Base-by-base conservation (phyloP, 371 early-diverging fungal species). In the Rhizomucor pusillus region DNA sequence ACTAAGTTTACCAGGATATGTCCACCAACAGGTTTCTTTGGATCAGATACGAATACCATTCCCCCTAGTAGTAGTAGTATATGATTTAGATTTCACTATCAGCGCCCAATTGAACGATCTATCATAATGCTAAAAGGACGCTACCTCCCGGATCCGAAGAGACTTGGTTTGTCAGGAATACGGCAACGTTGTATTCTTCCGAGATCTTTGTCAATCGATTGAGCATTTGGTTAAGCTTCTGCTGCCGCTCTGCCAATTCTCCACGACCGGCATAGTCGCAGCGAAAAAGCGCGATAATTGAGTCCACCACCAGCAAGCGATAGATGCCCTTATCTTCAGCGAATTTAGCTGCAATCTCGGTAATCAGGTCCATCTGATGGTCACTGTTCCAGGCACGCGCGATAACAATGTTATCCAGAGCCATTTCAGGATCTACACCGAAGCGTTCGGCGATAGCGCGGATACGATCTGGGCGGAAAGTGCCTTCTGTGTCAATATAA, bases 201-300 rank as follows among this genome's bases (percentile, higher is more conserved):
- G 93, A 82, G 1, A 96, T 79, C 58, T 89, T 86, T 40, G 76
- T 75, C 39, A 96, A 67, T n/a, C 86, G 80, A 37, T 84, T 79
- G 22, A 95, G 66, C 88, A 94, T 89, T 33, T 74, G 74, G 45
- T 90, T 90, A 16, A 95, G 65, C 52, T 92, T 91, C 62, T 93
- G 94, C 65, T 96, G 96, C 20, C 96, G 73, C 54, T 94, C 96
- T 7, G 91, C 88, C 13, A 96, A 74, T 66, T 95, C 96, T 13
- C 95, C 95, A 20, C 92, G 78, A 14, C 92, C 92, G 19, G 76
- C 72, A 57, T 84, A 92, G 63, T 91, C 93, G 16, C 88, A 90
- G 14, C 90, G 78, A 60, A 84, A 96, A 40, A 83, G 74, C 10
- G 83, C 84, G 60, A 90, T 93, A 56, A 91, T 86, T 5, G 86